A percentile compares a stretch with the other conserved stretches of the same genome.
Evolutionary conservation across 2,329 filamentous ascomycete species (phyloP).

Genomic region (Fusarium brevicatenulatum): DNA sequence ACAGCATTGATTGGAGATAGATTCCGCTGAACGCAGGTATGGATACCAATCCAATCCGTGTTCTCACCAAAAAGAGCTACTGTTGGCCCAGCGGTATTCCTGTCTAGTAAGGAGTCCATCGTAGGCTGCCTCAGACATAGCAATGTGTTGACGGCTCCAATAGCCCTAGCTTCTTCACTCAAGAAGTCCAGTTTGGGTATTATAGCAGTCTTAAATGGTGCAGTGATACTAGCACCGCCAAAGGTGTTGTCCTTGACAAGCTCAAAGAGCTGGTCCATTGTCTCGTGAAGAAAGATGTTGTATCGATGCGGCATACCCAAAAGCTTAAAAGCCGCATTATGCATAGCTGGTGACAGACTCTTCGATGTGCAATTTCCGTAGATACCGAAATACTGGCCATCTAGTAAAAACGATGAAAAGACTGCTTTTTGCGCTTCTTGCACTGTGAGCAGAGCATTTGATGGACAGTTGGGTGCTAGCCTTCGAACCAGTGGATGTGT

Average conservation of each 20-base stretch:
- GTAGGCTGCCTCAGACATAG: neutral
- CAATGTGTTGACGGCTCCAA: constrained; percentile 1
- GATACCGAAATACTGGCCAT: neutral
- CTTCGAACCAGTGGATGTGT: neutral
- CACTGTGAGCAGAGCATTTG: neutral
- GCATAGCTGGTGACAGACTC: constrained; percentile 11
- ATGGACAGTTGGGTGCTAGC: neutral
- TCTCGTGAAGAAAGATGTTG: neutral
- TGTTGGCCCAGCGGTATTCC: neutral
- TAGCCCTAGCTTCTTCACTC: constrained; percentile 1
- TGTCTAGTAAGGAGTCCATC: neutral
- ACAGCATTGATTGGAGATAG: constrained; percentile 11
- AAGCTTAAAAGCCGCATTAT: neutral
- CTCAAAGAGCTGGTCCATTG: neutral
- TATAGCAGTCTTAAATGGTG: neutral
- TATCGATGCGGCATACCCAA: constrained; percentile 1
- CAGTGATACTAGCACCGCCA: neutral
- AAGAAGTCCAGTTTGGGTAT: neutral
- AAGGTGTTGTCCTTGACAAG: neutral
- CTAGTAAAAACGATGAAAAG: neutral
- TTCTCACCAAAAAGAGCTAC: constrained; percentile 3
- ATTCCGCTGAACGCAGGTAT: constrained; percentile 1
- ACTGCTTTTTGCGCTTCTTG: neutral
- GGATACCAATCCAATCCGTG: constrained; percentile 7
- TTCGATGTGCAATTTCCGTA: constrained; percentile 1